Conservation (phyloP, 2,329 filamentous ascomycete species). For the Microdochium trichocladiopsis region DNA sequence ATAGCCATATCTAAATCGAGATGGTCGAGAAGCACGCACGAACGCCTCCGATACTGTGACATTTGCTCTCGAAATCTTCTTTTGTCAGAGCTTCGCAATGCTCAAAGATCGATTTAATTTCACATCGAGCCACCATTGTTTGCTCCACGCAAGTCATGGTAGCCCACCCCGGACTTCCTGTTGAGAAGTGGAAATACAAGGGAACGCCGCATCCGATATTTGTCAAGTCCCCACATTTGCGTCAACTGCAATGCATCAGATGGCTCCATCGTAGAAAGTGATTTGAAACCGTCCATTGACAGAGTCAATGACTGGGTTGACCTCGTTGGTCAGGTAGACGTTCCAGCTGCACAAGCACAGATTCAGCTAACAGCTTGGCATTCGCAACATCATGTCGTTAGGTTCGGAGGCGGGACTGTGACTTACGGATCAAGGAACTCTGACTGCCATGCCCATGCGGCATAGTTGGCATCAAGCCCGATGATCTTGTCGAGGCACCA, state of each 20-base stretch:
- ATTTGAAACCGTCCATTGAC: conserved; percentile 12
- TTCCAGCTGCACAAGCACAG: neutral
- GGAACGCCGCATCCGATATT: too few relatives aligned
- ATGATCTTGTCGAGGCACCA: conserved; percentile 14
- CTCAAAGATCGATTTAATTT: too few relatives aligned
- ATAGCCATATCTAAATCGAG: neutral
- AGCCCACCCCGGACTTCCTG: too few relatives aligned
- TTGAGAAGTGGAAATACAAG: too few relatives aligned
- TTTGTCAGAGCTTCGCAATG: too few relatives aligned
- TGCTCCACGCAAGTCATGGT: too few relatives aligned
- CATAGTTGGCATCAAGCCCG: conserved; percentile 8
- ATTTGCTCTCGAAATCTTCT: too few relatives aligned
- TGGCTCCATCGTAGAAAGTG: conserved; percentile 10
- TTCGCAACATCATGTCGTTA: neutral
- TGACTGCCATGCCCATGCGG: conserved; percentile 9
- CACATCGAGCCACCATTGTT: too few relatives aligned
- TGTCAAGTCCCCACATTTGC: too few relatives aligned
- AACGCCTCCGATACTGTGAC: neutral
- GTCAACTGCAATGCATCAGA: conserved; percentile 4
- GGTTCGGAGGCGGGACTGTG: neutral
- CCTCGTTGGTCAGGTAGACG: conserved; percentile 10
- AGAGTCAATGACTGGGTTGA: conserved; percentile 13
- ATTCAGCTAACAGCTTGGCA: neutral
- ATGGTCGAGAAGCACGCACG: neutral
- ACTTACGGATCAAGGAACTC: conserved; percentile 7